phyloP scores from a whole-genome alignment of 805 yeast species.

The Wickerhamiella hasegawae region DNA sequence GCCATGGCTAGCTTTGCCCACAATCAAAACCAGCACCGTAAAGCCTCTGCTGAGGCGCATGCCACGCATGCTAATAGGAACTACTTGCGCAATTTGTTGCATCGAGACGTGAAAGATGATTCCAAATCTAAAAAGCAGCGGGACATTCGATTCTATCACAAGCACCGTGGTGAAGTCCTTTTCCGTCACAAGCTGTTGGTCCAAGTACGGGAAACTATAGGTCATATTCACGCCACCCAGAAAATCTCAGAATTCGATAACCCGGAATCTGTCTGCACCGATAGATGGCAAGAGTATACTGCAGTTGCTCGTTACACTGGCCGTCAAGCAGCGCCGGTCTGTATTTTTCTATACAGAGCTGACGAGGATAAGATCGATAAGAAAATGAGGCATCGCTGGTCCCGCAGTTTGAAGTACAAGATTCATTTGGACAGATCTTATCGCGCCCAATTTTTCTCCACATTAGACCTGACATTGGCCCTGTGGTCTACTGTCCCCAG shows the following conservation, averaged over 20 bases:
- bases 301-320: slow-evolving; percentile 58
- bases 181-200: slow-evolving; percentile 56
- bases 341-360: slow-evolving; percentile 44
- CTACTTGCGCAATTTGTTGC: too few relatives aligned
- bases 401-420: slow-evolving; percentile 13
- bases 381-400: slow-evolving; percentile 10
- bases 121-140: background rate
- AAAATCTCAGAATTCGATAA: slow-evolving; percentile 34
- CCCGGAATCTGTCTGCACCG: slow-evolving; percentile 39
- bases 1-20: background rate
- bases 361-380: slow-evolving; percentile 18
- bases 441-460: slow-evolving; percentile 40
- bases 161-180: slow-evolving; percentile 40
- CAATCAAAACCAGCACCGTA: background rate
- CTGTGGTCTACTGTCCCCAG: slow-evolving; percentile 21
- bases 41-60: background rate
- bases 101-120: too few relatives aligned
- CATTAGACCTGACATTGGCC: slow-evolving; percentile 54
- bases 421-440: slow-evolving; percentile 17
- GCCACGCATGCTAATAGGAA: background rate
- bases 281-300: slow-evolving; percentile 67
- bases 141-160: slow-evolving; percentile 2
- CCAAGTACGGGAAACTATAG: slow-evolving; percentile 25
- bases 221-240: slow-evolving; percentile 7
- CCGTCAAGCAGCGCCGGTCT: slow-evolving; percentile 33